Evolutionary conservation across 148 eudicot genomes (phyloP).

Genomic region (Mesembryanthemum crystallinum): DNA sequence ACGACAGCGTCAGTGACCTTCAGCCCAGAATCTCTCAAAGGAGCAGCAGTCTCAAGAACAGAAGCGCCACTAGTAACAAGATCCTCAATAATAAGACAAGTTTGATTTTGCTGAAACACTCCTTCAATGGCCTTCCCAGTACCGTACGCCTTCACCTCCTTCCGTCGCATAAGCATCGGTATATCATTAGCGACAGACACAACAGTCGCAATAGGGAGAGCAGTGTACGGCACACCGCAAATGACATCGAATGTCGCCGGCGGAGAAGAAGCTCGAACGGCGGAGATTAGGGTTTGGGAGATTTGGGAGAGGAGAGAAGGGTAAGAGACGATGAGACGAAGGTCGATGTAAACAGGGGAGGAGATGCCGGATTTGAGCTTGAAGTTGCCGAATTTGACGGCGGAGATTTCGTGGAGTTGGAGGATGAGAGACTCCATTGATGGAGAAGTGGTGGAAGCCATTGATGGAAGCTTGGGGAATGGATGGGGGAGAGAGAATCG

Average conservation of each 20-base stretch:
- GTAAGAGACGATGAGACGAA: slow-evolving; percentile 81
- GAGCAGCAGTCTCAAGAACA: slow-evolving; percentile 81
- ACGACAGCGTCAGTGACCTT: slow-evolving; percentile 78
- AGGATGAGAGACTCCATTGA: slow-evolving; percentile 70
- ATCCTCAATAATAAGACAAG: slow-evolving; percentile 68
- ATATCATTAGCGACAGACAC: slow-evolving; percentile 45
- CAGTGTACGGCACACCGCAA: slow-evolving; percentile 93
- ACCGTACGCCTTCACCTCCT: slow-evolving; percentile 74
- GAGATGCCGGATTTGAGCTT: slow-evolving; percentile 78
- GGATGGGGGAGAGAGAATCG: neutral
- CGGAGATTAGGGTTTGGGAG: slow-evolving; percentile 60
- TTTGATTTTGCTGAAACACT: slow-evolving; percentile 34
- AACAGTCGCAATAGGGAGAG: slow-evolving; percentile 83
- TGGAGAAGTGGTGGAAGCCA: slow-evolving; percentile 30
- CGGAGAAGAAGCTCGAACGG: slow-evolving; percentile 30
- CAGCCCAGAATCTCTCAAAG: slow-evolving; percentile 61
- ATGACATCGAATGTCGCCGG: slow-evolving; percentile 49
- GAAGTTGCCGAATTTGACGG: slow-evolving; percentile 84
- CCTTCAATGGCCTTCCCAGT: slow-evolving; percentile 83
- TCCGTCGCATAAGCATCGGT: slow-evolving; percentile 96
- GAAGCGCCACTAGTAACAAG: slow-evolving; percentile 89
- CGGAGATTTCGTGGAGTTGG: slow-evolving; percentile 74
- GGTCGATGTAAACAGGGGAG: slow-evolving; percentile 91
- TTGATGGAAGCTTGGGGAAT: neutral
- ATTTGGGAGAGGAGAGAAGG: slow-evolving; percentile 66